Evolutionary conservation across 148 eudicot genomes (phyloP).

Genomic region (Fagopyrum homotropicum): DNA sequence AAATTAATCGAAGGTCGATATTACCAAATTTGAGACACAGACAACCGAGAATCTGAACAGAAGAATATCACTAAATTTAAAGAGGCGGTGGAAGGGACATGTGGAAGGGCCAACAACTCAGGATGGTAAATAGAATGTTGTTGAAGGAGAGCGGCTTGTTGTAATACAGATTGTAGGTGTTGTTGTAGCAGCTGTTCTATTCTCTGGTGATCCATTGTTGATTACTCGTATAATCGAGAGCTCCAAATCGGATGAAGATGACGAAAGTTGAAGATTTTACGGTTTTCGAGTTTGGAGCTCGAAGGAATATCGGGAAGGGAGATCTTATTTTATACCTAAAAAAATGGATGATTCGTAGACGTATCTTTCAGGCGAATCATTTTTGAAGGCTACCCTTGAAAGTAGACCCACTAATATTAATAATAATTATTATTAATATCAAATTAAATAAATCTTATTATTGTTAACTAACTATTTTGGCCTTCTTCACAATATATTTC

Average conservation of each 20-base stretch:
- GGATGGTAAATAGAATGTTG: conserved; percentile 71
- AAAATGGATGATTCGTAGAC: background rate
- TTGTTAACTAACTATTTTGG: too few species aligned
- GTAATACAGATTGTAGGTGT: conserved; percentile 66
- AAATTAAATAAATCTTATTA: too few species aligned
- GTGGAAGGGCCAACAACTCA: conserved; percentile 66
- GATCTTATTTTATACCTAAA: too few species aligned
- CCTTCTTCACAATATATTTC: too few species aligned
- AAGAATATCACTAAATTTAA: background rate
- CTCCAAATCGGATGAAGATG: background rate
- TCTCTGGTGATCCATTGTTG: conserved; percentile 53
- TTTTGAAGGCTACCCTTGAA: too few species aligned
- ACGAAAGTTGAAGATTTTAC: background rate
- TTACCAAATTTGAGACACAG: conserved; percentile 9
- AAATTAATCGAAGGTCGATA: conserved; percentile 10
- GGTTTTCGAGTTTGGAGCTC: conserved; percentile 6
- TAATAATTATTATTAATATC: background rate
- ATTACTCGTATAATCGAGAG: conserved; percentile 14
- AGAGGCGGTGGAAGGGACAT: conserved; percentile 19
- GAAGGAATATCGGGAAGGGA: background rate
- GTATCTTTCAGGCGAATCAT: too few species aligned
- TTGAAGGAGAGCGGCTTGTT: conserved; percentile 71
- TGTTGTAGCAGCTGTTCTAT: conserved; percentile 57
- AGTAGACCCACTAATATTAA: too few species aligned
- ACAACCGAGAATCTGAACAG: background rate